Base-by-base conservation (phyloP, 83 land plant genomes). In the Larix sibirica region DNA sequence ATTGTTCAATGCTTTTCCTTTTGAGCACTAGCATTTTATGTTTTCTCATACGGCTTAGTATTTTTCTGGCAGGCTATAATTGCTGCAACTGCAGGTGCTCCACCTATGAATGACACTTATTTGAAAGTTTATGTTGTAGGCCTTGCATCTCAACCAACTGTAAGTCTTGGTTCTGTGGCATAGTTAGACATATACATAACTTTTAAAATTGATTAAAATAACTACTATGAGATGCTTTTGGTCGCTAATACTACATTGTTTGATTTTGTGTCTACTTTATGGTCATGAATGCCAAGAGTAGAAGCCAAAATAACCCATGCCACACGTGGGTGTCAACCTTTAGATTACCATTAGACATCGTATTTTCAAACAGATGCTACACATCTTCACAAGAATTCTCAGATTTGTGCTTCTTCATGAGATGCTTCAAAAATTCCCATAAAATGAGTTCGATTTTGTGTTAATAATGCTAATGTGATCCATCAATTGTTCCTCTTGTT, bases 41-140 rank as follows among this genome's bases (percentile, higher is more conserved):
- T 73, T 42, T 42, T n/a, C 26, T 73, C 13, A 73, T 10, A 73
- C 14, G n/a, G 75, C 44, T 70, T 3, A 31, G 20, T 47, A 59
- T 69, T 38, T 36, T 47, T 64, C 23, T 20, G 58, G 75, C 81
- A 86, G 87, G 87, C 81, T 56, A 80, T 84, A 20, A 73, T 85
- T 83, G 78, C 81, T 63, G 59, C 77, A 69, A 62, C 86, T 42
- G 31, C 67, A 67, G 78, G 82, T 62, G 82, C 68, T 83, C 65
- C 78, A 18, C 4, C 81, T 28, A 76, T 85, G 50, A 64, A 83
- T 83, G 86, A 77, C 68, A 56, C 87, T 54, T n/a, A 31, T 71
- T 61, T 77, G 84, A 86, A 86, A 59, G 75, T 81, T 26, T 83
- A 82, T 26, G 36, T 86, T 13, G 26, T 68, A 28, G 18, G 44